phyloP scores from a whole-genome alignment of 305 asterid genomes.

The Fraxinus baroniana region DNA sequence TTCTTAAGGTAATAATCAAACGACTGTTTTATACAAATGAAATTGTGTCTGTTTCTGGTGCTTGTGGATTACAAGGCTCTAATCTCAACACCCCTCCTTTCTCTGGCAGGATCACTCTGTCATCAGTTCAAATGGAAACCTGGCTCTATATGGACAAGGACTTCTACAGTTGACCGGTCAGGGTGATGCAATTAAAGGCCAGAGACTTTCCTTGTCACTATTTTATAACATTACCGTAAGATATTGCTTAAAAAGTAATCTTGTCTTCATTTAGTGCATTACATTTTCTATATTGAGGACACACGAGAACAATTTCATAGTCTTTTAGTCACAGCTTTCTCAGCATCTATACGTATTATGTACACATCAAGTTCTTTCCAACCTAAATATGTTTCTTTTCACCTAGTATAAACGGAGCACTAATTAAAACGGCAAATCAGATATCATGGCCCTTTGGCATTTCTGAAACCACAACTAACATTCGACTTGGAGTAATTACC shows the following conservation, averaged over 20 bases:
- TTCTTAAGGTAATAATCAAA: constrained; percentile 66
- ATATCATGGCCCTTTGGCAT: constrained; percentile 9
- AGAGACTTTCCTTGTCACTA: constrained; percentile 79
- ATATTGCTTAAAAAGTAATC: constrained; percentile 19
- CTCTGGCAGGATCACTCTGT: constrained; percentile 74
- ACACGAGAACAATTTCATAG: constrained; percentile 9
- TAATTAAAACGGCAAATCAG: not conserved
- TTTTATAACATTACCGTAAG: constrained; percentile 93
- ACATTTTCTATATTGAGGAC: constrained; percentile 8
- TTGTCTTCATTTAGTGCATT: constrained; percentile 20
- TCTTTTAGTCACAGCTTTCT: not conserved
- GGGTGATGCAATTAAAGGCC: constrained; percentile 95
- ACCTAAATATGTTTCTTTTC: not conserved
- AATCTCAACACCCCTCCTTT: constrained; percentile 20
- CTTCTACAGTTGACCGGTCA: constrained; percentile 70
- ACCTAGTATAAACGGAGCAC: not conserved
- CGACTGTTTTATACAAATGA: constrained; percentile 14
- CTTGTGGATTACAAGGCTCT: constrained; percentile 18
- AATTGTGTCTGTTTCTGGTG: constrained; percentile 18
- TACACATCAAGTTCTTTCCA: not conserved
- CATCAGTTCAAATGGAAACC: constrained; percentile 83
- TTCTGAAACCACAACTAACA: not conserved
- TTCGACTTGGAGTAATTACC: constrained; percentile 1
- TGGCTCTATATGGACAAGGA: constrained; percentile 93
- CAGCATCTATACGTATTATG: not conserved